Conservation (phyloP, 2,329 filamentous ascomycete species). For the Hypoxylon sp. region DNA sequence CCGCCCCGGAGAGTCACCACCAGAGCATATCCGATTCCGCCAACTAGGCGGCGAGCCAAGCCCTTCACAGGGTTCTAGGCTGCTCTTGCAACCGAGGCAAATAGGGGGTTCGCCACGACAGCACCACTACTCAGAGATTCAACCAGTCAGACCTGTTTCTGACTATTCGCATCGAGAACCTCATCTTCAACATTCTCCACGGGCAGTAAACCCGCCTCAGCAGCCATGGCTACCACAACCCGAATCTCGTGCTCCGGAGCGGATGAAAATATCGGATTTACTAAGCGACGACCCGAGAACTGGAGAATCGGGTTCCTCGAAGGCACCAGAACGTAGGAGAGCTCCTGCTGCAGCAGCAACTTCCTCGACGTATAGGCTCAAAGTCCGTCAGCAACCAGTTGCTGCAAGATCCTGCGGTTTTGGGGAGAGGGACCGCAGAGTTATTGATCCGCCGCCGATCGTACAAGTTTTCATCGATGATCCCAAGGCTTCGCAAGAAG, state of each 20-base stretch:
- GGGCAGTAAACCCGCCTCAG: slow-evolving; percentile 39
- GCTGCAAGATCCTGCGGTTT: slow-evolving; percentile 87
- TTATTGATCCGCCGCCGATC: slow-evolving; percentile 88
- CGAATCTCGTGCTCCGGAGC: slow-evolving; percentile 48
- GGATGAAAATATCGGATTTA: slow-evolving; percentile 54
- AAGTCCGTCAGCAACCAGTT: slow-evolving; percentile 81
- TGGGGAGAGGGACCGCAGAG: slow-evolving; percentile 83
- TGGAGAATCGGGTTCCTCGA: slow-evolving; percentile 40
- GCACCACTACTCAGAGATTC: slow-evolving; percentile 39
- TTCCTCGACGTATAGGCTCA: slow-evolving; percentile 62
- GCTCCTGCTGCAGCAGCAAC: slow-evolving; percentile 20
- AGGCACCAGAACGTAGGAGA: slow-evolving; percentile 43
- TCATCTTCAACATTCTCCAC: slow-evolving; percentile 41
- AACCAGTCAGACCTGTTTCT: slow-evolving; percentile 38
- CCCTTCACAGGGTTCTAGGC: slow-evolving; percentile 39
- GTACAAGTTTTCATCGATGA: slow-evolving; percentile 79
- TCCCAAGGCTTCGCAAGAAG: slow-evolving; percentile 67
- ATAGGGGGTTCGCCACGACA: slow-evolving; percentile 38
- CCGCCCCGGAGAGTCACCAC: slow-evolving; percentile 43
- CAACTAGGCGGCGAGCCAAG: slow-evolving; percentile 42
- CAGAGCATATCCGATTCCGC: slow-evolving; percentile 43
- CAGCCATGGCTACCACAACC: slow-evolving; percentile 47
- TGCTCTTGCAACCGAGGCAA: slow-evolving; percentile 38
- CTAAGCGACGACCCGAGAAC: slow-evolving; percentile 50
- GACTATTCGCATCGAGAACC: slow-evolving; percentile 42